phyloP scores from a whole-genome alignment of 345 rosid species.

The Gossypium rotundifolium region DNA sequence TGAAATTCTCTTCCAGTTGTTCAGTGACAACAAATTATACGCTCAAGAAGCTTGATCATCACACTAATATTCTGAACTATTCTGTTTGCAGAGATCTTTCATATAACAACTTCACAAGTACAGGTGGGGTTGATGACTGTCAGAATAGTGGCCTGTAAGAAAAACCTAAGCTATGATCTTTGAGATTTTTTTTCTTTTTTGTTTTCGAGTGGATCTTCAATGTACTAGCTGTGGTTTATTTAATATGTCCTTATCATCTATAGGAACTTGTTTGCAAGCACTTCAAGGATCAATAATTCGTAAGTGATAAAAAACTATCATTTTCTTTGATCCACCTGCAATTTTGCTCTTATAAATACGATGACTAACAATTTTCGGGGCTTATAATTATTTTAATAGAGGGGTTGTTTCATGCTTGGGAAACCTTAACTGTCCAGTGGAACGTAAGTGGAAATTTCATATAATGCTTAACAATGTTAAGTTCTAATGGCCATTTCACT shows the following conservation, averaged over 20 bases:
- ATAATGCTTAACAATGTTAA: neutral
- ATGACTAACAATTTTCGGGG: neutral
- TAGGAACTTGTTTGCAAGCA: constrained; percentile 41
- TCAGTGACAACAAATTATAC: neutral
- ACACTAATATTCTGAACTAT: neutral
- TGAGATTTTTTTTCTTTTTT: neutral
- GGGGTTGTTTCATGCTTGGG: constrained; percentile 17
- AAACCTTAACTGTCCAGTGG: neutral
- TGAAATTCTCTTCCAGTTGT: constrained; percentile 2
- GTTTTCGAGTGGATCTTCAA: neutral
- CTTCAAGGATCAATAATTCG: constrained; percentile 15
- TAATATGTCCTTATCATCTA: neutral
- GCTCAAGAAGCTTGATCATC: neutral
- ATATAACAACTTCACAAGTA: constrained; percentile 23
- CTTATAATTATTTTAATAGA: neutral
- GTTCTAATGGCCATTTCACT: neutral
- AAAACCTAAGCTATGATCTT: neutral
- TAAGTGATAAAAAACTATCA: constrained; percentile 1
- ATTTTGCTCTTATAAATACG: neutral
- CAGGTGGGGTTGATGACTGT: constrained; percentile 5
- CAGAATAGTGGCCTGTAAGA: constrained; percentile 13
- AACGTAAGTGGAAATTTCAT: constrained; percentile 11
- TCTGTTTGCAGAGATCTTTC: constrained; percentile 28
- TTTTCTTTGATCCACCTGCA: neutral
- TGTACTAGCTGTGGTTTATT: neutral